Evolutionary conservation across 345 rosid species (phyloP).

Genomic region (Moringa oleifera): DNA sequence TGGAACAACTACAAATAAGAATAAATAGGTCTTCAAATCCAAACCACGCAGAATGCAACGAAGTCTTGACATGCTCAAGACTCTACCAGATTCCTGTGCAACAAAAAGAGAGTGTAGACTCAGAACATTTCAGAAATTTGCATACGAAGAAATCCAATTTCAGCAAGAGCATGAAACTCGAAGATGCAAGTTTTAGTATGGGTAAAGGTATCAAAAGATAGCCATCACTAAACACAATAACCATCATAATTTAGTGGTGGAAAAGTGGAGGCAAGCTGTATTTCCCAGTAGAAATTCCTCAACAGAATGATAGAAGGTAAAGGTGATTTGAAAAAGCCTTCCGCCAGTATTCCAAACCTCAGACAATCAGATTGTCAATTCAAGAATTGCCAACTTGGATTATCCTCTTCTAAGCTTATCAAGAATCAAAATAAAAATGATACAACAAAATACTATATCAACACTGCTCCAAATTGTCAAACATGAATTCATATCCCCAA

Average conservation of each 20-base stretch:
- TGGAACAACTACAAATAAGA: conserved; percentile 66
- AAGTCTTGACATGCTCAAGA: conserved; percentile 73
- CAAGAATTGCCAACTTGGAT: not conserved
- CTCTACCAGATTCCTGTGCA: conserved; percentile 68
- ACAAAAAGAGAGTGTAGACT: not conserved
- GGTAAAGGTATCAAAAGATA: not conserved
- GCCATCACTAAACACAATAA: not conserved
- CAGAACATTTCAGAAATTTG: not conserved
- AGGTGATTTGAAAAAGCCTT: not conserved
- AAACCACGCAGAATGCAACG: conserved; percentile 86
- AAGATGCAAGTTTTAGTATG: not conserved
- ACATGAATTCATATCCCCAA: not conserved
- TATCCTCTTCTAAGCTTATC: not conserved
- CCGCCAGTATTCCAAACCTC: no score
- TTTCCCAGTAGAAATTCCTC: not conserved
- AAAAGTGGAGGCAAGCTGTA: not conserved
- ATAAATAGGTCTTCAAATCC: conserved; percentile 60
- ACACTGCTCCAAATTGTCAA: not conserved
- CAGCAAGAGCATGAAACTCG: not conserved
- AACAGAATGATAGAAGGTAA: not conserved
- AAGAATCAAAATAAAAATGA: no score
- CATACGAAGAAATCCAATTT: not conserved
- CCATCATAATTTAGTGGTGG: not conserved
- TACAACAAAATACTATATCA: not conserved
- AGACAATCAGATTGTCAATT: no score